phyloP scores from a whole-genome alignment of 1,284 basidiomycete species.

The Ceratobasidium sp. region DNA sequence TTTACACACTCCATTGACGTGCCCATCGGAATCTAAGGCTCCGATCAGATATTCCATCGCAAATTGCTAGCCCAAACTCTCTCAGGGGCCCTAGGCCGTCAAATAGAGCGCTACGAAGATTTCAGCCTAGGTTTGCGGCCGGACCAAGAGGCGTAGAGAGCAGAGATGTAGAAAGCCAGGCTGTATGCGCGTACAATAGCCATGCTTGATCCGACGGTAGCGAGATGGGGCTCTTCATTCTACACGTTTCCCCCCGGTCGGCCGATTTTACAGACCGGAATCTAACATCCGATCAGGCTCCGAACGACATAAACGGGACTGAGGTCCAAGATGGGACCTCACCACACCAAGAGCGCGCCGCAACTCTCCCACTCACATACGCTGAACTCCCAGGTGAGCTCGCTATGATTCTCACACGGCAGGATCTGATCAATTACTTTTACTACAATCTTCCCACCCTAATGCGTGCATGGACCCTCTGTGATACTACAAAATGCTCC shows the following conservation, averaged over 20 bases:
- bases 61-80: neutral
- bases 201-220: neutral
- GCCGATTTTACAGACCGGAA: constrained; percentile 8
- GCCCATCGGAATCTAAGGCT: neutral
- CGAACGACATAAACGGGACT: constrained; percentile 27
- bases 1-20: neutral
- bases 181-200: too few species aligned
- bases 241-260: constrained; percentile 10
- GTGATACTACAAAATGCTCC: constrained; percentile 35
- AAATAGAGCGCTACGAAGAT: neutral
- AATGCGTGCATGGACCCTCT: constrained; percentile 1
- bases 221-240: neutral
- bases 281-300: constrained; percentile 27
- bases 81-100: neutral
- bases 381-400: constrained; percentile 37
- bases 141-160: constrained; percentile 18
- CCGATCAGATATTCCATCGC: neutral
- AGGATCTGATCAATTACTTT: constrained; percentile 15
- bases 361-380: constrained; percentile 30
- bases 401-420: constrained; percentile 27
- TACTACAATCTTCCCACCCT: constrained; percentile 24
- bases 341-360: constrained; percentile 20
- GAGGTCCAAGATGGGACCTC: constrained; percentile 28
- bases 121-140: constrained; percentile 11
- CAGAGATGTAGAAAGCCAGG: too few species aligned